Evolutionary conservation across 2,329 filamentous ascomycete genomes (phyloP).

Genomic region (Ustilaginoidea virens): DNA sequence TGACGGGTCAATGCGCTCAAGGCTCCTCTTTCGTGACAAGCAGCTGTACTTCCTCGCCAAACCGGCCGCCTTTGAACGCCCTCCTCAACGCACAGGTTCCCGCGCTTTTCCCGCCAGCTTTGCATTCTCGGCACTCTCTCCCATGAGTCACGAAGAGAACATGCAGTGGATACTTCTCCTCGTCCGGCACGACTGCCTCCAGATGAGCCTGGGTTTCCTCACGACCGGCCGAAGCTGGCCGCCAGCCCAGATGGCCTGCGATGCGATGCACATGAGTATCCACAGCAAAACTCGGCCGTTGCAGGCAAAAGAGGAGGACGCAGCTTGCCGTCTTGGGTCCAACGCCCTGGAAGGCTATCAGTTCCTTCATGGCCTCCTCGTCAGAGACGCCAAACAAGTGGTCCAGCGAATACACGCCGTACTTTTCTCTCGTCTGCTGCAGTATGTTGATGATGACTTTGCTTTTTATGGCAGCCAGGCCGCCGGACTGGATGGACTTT

Average conservation of each 20-base stretch:
- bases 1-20: no score
- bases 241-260: conserved; percentile 32
- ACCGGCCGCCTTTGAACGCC: conserved; percentile 18
- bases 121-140: conserved; percentile 27
- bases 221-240: conserved; percentile 22
- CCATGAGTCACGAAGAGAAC: conserved; percentile 33
- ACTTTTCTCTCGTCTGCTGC: conserved; percentile 37
- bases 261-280: conserved; percentile 38
- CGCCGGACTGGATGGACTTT: conserved; percentile 55
- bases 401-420: conserved; percentile 31
- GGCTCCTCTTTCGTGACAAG: no score
- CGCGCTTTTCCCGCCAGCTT: conserved; percentile 23
- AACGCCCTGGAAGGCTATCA: conserved; percentile 34
- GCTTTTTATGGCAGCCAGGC: conserved; percentile 57
- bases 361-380: conserved; percentile 32
- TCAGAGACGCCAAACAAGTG: conserved; percentile 27
- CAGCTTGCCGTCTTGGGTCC: conserved; percentile 40
- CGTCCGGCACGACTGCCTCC: conserved; percentile 29
- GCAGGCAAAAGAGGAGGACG: conserved; percentile 34
- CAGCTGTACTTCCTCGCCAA: no score
- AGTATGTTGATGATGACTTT: conserved; percentile 56
- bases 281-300: conserved; percentile 32
- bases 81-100: conserved; percentile 25
- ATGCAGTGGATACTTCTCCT: conserved; percentile 34
- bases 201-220: conserved; percentile 34